These are phyloP conservation scores for Tothia fuscella DNA, from an alignment of 2,329 filamentous ascomycete species.

Conservation along the genomic window DNA sequence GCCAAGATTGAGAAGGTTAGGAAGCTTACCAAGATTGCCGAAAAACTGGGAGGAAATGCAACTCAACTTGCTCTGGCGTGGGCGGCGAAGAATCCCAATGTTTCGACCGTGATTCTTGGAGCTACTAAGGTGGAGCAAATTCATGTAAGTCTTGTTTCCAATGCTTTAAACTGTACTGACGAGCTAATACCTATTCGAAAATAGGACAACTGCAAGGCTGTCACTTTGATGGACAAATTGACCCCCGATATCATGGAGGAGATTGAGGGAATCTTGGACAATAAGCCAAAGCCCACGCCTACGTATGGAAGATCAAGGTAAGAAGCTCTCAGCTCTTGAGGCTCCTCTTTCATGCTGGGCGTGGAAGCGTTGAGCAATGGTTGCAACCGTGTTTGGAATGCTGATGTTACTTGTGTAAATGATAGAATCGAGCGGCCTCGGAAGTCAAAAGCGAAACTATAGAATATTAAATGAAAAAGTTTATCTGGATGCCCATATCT, in stretches of 20 bases:
- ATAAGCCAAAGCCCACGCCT: conserved; percentile 23
- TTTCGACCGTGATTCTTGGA: conserved; percentile 45
- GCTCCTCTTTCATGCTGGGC: not conserved
- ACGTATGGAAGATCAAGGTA: conserved; percentile 14
- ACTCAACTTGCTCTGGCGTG: conserved; percentile 47
- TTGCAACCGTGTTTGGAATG: too few species aligned
- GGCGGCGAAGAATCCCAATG: conserved; percentile 46
- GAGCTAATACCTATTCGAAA: too few species aligned
- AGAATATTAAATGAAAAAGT: too few species aligned
- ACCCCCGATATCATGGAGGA: conserved; percentile 28
- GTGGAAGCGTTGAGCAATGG: too few species aligned
- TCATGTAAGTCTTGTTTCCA: too few species aligned
- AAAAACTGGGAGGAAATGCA: conserved; percentile 35
- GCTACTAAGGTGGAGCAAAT: conserved; percentile 39
- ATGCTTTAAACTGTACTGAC: too few species aligned
- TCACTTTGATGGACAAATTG: conserved; percentile 29
- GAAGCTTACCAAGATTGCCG: conserved; percentile 38
- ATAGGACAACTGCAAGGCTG: conserved; percentile 25
- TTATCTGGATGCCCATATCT: too few species aligned
- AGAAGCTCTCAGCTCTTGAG: not conserved
- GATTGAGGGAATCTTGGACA: conserved; percentile 27
- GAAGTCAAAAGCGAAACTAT: too few species aligned
- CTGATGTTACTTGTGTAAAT: too few species aligned
- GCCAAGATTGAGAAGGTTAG: conserved; percentile 47
- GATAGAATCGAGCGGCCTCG: too few species aligned